These are phyloP conservation scores for Quambalaria eucalypti DNA, from an alignment of 1,284 basidiomycete genomes.

Conservation along the genomic window DNA sequence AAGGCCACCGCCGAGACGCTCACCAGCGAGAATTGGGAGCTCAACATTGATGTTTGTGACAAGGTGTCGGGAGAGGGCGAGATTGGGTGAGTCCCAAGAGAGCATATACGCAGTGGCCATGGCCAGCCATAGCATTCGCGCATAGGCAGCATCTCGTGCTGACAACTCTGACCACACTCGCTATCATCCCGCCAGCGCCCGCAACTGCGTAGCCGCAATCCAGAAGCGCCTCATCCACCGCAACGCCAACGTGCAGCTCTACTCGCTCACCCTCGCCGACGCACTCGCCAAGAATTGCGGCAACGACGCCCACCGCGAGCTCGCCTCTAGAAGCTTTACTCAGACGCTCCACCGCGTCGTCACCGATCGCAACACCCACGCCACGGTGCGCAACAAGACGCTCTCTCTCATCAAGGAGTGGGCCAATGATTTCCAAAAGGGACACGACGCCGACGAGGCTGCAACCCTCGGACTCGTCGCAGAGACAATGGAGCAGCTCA, in stretches of 20 bases:
- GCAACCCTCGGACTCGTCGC: slow-evolving; percentile 74
- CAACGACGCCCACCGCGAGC: slow-evolving; percentile 70
- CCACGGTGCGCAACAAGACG: slow-evolving; percentile 71
- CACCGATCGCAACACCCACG: slow-evolving; percentile 82
- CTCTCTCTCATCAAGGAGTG: slow-evolving; percentile 70
- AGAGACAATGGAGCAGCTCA: slow-evolving; percentile 74
- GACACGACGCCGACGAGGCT: slow-evolving; percentile 62
- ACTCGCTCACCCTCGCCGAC: slow-evolving; percentile 58
- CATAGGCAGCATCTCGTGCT: background rate
- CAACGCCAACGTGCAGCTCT: slow-evolving; percentile 92
- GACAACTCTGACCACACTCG: background rate
- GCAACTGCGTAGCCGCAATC: slow-evolving; percentile 72
- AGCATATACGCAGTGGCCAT: background rate
- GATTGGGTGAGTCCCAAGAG: slow-evolving; percentile 17
- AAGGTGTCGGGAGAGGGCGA: slow-evolving; percentile 78
- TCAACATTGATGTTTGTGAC: slow-evolving; percentile 89
- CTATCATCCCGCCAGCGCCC: slow-evolving; percentile 57
- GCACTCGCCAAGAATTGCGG: slow-evolving; percentile 73
- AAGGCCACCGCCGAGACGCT: slow-evolving; percentile 93
- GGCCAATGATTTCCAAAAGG: slow-evolving; percentile 60
- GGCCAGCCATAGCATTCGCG: background rate
- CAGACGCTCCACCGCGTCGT: slow-evolving; percentile 75
- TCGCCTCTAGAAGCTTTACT: slow-evolving; percentile 82
- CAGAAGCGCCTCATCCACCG: slow-evolving; percentile 86
- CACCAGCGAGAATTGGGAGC: slow-evolving; percentile 89